Evolutionary conservation across 2,329 filamentous ascomycete genomes (phyloP).

Genomic region (Diaporthe batatas): DNA sequence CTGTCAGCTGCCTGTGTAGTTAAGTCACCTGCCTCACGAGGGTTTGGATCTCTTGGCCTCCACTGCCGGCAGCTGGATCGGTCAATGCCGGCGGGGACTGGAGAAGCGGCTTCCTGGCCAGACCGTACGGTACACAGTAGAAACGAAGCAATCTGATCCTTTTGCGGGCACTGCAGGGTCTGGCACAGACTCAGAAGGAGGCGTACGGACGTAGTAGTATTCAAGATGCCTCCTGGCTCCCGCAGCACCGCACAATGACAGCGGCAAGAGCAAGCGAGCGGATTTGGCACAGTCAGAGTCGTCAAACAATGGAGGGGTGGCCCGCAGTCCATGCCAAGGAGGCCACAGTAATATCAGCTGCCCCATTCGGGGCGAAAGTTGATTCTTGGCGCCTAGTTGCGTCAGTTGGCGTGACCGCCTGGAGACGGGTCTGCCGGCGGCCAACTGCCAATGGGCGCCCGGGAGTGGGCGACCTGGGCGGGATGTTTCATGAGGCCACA

Average conservation of each 20-base stretch:
- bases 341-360: constrained; percentile 26
- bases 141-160: neutral
- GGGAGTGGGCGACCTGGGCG: constrained; percentile 21
- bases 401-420: constrained; percentile 30
- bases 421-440: constrained; percentile 28
- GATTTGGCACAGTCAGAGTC: neutral
- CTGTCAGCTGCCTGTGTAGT: neutral
- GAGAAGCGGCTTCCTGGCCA: neutral
- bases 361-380: constrained; percentile 19
- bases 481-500: constrained; percentile 17
- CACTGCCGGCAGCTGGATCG: neutral
- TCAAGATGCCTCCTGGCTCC: neutral
- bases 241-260: constrained; percentile 10
- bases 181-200: neutral
- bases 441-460: constrained; percentile 23
- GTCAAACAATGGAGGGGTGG: constrained; percentile 4
- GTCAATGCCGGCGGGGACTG: neutral
- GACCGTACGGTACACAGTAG: no score
- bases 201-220: neutral
- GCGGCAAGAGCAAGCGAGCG: neutral
- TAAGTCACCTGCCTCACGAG: neutral
- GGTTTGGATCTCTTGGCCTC: neutral
- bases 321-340: constrained; percentile 29
- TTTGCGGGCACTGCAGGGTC: constrained; percentile 14
- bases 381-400: constrained; percentile 20